These are phyloP conservation scores for Metarhizium album DNA, from an alignment of 2,329 filamentous ascomycete species.

Conservation along the genomic window DNA sequence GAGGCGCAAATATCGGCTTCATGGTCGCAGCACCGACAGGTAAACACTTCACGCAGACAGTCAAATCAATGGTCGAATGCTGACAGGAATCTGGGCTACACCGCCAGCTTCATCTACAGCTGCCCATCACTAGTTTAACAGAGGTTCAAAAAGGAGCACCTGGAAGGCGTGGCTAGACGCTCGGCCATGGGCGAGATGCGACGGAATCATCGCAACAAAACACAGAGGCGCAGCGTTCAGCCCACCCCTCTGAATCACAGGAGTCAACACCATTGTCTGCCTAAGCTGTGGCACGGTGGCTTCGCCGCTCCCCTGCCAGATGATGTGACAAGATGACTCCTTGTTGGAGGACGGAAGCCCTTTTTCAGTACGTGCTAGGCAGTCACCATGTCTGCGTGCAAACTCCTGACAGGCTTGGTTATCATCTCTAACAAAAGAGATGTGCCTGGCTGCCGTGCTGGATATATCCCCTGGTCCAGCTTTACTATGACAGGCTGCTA, in stretches of 20 bases:
- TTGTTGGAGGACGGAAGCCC: neutral
- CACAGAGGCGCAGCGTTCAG: neutral
- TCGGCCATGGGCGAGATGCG: neutral
- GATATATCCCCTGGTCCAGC: neutral
- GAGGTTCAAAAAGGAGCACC: too few relatives aligned
- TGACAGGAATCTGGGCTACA: neutral
- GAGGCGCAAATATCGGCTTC: too few relatives aligned
- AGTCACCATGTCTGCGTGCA: neutral
- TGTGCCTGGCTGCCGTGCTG: conserved; percentile 9
- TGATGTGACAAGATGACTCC: conserved; percentile 1
- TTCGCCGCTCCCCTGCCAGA: neutral
- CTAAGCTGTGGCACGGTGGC: neutral
- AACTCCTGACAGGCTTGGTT: conserved; percentile 2
- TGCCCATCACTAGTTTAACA: neutral
- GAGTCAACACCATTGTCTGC: neutral
- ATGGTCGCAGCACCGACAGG: too few relatives aligned
- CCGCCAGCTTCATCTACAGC: neutral
- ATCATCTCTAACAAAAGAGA: conserved; percentile 6
- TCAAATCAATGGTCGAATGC: neutral
- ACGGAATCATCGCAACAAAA: neutral
- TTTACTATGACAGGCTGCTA: too few relatives aligned
- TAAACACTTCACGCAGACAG: too few relatives aligned
- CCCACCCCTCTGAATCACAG: neutral
- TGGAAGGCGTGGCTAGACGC: neutral
- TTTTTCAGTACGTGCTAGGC: neutral